These are phyloP conservation scores for Blastobotrys arbuscula DNA, from an alignment of 1,139 yeast species.

Conservation along the genomic window DNA sequence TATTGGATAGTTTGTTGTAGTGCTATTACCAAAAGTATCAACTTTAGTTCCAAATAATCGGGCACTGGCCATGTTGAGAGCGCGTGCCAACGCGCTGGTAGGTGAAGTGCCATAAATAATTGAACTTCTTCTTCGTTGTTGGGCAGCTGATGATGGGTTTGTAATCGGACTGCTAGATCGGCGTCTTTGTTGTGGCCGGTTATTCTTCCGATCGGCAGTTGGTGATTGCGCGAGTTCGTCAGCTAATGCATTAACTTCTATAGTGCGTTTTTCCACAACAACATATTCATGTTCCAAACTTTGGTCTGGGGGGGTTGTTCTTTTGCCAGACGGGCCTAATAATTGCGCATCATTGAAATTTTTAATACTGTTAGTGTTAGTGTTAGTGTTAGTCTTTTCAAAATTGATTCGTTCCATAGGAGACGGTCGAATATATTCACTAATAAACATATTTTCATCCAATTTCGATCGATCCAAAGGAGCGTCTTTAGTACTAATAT, in stretches of 20 bases:
- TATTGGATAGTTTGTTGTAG: slow-evolving; percentile 30
- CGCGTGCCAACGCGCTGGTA: slow-evolving; percentile 81
- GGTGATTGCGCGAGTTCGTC: slow-evolving; percentile 60
- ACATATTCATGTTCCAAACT: slow-evolving; percentile 57
- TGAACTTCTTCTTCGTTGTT: slow-evolving; percentile 28
- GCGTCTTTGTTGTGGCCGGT: background rate
- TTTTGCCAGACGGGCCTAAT: background rate
- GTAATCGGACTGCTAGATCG: slow-evolving; percentile 4
- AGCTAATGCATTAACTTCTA: slow-evolving; percentile 91
- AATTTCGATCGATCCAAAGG: slow-evolving; percentile 65
- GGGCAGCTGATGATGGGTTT: background rate
- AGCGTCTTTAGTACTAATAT: slow-evolving; percentile 39
- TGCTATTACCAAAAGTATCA: slow-evolving; percentile 22
- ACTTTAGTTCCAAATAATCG: slow-evolving; percentile 62
- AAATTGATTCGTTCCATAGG: background rate
- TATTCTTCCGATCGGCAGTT: background rate
- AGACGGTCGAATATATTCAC: slow-evolving; percentile 53
- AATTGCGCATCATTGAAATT: background rate
- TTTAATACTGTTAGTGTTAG: background rate
- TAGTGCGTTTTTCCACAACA: slow-evolving; percentile 88
- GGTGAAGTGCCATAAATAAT: slow-evolving; percentile 58
- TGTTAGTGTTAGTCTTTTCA: background rate
- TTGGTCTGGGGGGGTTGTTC: slow-evolving; percentile 9
- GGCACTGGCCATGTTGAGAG: slow-evolving; percentile 81
- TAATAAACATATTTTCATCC: slow-evolving; percentile 74